Evolutionary conservation across 2,329 filamentous ascomycete genomes (phyloP).

Genomic region (Talaromyces albobiverticillius): DNA sequence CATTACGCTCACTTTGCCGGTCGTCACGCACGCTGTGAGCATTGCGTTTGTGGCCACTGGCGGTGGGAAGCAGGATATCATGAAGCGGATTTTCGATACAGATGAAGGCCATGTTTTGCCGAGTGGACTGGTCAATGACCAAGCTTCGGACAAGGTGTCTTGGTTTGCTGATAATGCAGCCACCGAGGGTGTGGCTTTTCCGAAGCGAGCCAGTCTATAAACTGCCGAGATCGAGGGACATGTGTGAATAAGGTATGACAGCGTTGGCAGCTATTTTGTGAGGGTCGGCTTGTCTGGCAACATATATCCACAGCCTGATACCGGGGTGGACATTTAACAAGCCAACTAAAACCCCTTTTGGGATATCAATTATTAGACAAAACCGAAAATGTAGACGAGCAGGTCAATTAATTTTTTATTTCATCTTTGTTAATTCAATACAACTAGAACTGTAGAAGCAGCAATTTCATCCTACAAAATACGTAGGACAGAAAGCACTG

Average conservation of each 20-base stretch:
- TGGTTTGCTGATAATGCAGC: slow-evolving; percentile 93
- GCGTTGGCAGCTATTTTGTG: too few species aligned
- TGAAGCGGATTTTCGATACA: slow-evolving; percentile 86
- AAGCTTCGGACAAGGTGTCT: slow-evolving; percentile 78
- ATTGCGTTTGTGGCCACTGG: slow-evolving; percentile 93
- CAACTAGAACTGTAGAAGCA: too few species aligned
- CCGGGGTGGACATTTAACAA: too few species aligned
- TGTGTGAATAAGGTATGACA: neutral
- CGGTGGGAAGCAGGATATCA: slow-evolving; percentile 80
- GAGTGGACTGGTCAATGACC: slow-evolving; percentile 82
- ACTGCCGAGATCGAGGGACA: neutral
- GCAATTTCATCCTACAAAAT: too few species aligned
- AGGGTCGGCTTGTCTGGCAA: too few species aligned
- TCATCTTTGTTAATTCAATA: too few species aligned
- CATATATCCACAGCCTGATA: too few species aligned
- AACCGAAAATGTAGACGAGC: too few species aligned
- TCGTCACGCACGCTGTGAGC: slow-evolving; percentile 80
- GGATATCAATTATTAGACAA: too few species aligned
- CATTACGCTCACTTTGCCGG: slow-evolving; percentile 89
- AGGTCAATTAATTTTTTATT: too few species aligned
- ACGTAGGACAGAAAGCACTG: too few species aligned
- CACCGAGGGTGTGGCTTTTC: slow-evolving; percentile 79
- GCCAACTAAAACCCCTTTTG: too few species aligned
- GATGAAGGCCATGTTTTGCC: slow-evolving; percentile 72
- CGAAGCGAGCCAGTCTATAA: slow-evolving; percentile 66